A percentile compares a stretch with the other conserved stretches of the same genome.
Evolutionary conservation across 805 yeast genomes (phyloP).

Genomic region (Helenozyma rhizophorensis): DNA sequence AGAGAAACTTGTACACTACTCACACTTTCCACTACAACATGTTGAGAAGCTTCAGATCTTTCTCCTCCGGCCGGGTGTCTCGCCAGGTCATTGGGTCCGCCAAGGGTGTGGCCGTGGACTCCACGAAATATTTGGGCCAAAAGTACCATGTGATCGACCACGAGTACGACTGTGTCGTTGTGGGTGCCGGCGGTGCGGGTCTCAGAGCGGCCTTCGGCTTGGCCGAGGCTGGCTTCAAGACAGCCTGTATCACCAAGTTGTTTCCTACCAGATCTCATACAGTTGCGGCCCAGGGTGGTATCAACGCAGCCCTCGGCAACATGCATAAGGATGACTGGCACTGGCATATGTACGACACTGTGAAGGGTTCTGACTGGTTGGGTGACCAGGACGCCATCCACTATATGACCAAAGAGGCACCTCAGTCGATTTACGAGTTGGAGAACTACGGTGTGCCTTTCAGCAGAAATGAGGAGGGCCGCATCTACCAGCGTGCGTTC

Average conservation of each 20-base stretch:
- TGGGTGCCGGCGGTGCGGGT: constrained; percentile 99
- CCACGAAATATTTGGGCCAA: constrained; percentile 43
- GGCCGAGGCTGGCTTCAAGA: constrained; percentile 94
- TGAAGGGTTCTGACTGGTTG: constrained; percentile 98
- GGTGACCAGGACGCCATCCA: constrained; percentile 99
- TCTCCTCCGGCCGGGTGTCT: constrained; percentile 26
- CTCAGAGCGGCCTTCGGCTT: constrained; percentile 97
- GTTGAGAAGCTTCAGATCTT: constrained; percentile 20
- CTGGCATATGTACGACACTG: constrained; percentile 99
- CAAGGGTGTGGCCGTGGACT: constrained; percentile 36
- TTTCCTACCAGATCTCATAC: constrained; percentile 99
- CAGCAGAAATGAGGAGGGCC: constrained; percentile 94
- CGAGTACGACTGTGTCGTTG: constrained; percentile 96
- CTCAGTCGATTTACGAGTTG: constrained; percentile 89
- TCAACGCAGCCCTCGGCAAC: constrained; percentile 97
- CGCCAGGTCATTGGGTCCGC: constrained; percentile 35
- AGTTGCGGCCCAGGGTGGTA: constrained; percentile 99
- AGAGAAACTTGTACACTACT: constrained; percentile 4
- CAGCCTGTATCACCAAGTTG: constrained; percentile 94
- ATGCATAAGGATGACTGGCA: constrained; percentile 99
- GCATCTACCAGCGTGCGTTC: constrained; percentile 97
- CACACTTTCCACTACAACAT: constrained; percentile 6
- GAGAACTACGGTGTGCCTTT: constrained; percentile 99
- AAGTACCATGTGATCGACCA: constrained; percentile 94
- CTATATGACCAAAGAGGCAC: constrained; percentile 98